phyloP scores from a whole-genome alignment of 1,284 basidiomycete species.

The Prillingera fragicola region DNA sequence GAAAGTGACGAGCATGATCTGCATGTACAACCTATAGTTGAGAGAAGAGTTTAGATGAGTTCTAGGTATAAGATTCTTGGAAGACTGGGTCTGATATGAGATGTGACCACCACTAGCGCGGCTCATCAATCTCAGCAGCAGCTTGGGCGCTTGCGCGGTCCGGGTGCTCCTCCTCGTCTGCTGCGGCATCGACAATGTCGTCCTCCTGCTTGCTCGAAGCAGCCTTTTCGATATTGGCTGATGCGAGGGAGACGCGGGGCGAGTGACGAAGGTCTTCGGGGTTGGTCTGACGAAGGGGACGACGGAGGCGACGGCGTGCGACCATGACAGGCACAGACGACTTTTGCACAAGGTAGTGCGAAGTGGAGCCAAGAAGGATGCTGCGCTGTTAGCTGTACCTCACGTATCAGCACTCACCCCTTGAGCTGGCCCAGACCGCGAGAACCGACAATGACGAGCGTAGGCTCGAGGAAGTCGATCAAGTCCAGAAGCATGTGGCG shows the following conservation, averaged over 20 bases:
- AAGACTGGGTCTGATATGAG: too few relatives aligned
- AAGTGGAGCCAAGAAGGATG: conserved; percentile 92
- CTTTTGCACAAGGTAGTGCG: conserved; percentile 93
- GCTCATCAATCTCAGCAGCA: too few relatives aligned
- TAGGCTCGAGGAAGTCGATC: conserved; percentile 83
- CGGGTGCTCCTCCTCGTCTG: conserved; percentile 31
- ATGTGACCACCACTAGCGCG: too few relatives aligned
- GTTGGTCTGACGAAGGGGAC: conserved; percentile 55
- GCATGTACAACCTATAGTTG: background rate
- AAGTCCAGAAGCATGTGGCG: conserved; percentile 90
- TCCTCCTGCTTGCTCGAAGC: conserved; percentile 47
- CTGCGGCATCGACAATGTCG: conserved; percentile 45
- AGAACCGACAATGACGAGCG: conserved; percentile 91
- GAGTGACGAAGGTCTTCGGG: conserved; percentile 48
- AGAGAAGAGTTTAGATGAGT: too few relatives aligned
- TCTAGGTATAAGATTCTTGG: too few relatives aligned
- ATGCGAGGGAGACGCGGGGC: conserved; percentile 74
- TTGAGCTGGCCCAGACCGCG: conserved; percentile 84
- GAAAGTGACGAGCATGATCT: background rate
- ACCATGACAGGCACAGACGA: conserved; percentile 89
- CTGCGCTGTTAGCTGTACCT: conserved; percentile 48
- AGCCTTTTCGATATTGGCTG: conserved; percentile 67
- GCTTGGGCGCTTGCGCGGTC: too few relatives aligned
- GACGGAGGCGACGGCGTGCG: conserved; percentile 72
- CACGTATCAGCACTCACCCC: conserved; percentile 55